Evolutionary conservation across 306 rosid genomes (phyloP).

Genomic region (Vigna trinervia): DNA sequence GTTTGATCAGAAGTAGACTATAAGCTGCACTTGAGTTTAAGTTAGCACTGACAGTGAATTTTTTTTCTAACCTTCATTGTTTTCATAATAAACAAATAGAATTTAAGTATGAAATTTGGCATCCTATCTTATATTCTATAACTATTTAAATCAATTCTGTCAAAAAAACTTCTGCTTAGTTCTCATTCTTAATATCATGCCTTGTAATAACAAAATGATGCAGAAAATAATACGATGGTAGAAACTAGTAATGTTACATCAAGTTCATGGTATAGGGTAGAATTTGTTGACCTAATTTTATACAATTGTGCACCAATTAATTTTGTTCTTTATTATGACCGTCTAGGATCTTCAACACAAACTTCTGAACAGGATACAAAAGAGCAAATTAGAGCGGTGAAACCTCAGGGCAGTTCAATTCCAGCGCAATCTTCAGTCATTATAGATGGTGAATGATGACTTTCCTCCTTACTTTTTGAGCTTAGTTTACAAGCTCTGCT

Average conservation of each 20-base stretch:
- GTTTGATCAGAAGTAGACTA: background rate
- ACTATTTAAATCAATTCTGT: background rate
- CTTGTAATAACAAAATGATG: background rate
- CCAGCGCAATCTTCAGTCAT: slow-evolving; percentile 18
- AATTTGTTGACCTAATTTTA: slow-evolving; percentile 21
- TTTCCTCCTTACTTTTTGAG: background rate
- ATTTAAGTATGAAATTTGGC: background rate
- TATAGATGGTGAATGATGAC: slow-evolving; percentile 40
- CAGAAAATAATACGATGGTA: background rate
- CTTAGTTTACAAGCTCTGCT: background rate
- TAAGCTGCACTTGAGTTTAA: background rate
- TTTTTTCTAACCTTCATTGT: background rate
- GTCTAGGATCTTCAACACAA: slow-evolving; percentile 24
- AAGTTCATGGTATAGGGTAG: background rate
- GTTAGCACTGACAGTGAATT: background rate
- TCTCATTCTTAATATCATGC: slow-evolving; percentile 1
- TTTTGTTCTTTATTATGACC: background rate
- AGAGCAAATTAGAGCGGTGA: slow-evolving; percentile 2
- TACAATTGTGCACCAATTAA: background rate
- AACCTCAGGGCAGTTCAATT: slow-evolving; percentile 15
- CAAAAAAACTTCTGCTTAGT: background rate
- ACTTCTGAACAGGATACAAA: slow-evolving; percentile 1
- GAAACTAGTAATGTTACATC: background rate
- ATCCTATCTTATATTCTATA: background rate
- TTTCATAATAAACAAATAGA: slow-evolving; percentile 2